phyloP scores from a whole-genome alignment of 2,329 filamentous ascomycete genomes.

The Arthrobotrys iridis region DNA sequence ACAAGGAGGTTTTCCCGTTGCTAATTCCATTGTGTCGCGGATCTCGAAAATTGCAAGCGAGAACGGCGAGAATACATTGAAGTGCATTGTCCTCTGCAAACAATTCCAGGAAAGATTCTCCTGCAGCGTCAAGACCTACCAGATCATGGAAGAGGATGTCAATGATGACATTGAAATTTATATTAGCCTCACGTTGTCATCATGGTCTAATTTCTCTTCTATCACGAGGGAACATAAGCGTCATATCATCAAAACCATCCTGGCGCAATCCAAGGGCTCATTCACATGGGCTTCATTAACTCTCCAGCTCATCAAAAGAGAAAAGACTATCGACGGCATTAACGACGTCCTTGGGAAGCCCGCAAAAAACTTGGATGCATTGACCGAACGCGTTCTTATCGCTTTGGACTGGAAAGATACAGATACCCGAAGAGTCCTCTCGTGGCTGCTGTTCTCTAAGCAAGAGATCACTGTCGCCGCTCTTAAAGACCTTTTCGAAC shows the following conservation, averaged over 20 bases:
- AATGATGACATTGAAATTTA: constrained; percentile 27
- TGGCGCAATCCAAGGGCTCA: constrained; percentile 23
- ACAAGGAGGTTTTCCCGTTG: constrained; percentile 20
- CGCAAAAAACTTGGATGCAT: constrained; percentile 5
- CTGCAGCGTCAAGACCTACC: constrained; percentile 22
- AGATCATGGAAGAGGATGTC: constrained; percentile 27
- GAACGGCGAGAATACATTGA: constrained; percentile 28
- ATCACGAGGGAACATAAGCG: constrained; percentile 14
- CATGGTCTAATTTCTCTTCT: constrained; percentile 23
- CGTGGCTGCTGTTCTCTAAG: constrained; percentile 29
- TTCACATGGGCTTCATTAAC: constrained; percentile 30
- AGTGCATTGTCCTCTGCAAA: constrained; percentile 26
- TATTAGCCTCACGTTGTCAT: constrained; percentile 11
- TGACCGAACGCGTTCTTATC: constrained; percentile 29
- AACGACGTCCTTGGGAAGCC: constrained; percentile 15
- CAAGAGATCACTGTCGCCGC: constrained; percentile 13
- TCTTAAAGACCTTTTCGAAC: constrained; percentile 17
- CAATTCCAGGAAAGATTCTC: constrained; percentile 28
- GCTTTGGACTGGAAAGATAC: constrained; percentile 29
- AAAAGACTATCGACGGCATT: constrained; percentile 29
- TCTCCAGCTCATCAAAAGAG: constrained; percentile 32
- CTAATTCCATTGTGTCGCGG: not conserved
- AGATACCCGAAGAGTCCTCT: constrained; percentile 27
- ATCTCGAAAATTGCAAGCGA: constrained; percentile 22
- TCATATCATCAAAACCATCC: constrained; percentile 15